phyloP scores from a whole-genome alignment of 1,284 basidiomycete species.

The Apiotrichum akiyoshidainum region DNA sequence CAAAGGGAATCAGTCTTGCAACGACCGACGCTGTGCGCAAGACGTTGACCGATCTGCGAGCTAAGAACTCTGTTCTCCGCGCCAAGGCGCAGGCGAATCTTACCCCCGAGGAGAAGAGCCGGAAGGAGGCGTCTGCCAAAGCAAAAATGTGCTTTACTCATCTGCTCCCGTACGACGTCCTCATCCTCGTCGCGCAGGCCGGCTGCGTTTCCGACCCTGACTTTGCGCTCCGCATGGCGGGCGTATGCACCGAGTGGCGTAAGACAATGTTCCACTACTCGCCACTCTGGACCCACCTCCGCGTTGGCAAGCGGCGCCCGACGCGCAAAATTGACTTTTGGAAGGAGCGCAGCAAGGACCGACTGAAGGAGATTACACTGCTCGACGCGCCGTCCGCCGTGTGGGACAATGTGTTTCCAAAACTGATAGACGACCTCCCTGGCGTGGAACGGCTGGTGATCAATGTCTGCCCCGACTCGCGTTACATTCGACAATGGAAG shows the following conservation, averaged over 20 bases:
- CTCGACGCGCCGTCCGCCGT: background rate
- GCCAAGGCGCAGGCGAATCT: background rate
- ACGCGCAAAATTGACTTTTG: conserved; percentile 21
- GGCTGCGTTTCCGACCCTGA: conserved; percentile 23
- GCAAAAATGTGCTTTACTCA: conserved; percentile 28
- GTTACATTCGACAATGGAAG: too few species aligned
- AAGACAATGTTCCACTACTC: conserved; percentile 16
- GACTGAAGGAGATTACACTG: conserved; percentile 20
- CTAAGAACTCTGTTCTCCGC: background rate
- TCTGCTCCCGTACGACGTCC: conserved; percentile 30
- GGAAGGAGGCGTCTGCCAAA: conserved; percentile 5
- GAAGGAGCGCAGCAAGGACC: conserved; percentile 22
- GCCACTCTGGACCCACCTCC: conserved; percentile 28
- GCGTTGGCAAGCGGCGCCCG: conserved; percentile 23
- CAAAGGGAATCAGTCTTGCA: conserved; percentile 5
- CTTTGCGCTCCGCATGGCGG: conserved; percentile 29
- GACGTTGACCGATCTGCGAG: conserved; percentile 7
- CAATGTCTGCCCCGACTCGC: too few species aligned
- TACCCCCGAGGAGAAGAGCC: conserved; percentile 6
- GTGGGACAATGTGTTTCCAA: background rate
- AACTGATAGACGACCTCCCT: background rate
- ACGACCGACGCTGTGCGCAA: background rate
- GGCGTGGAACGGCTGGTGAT: conserved; percentile 9
- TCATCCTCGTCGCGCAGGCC: conserved; percentile 30
- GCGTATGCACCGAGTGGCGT: conserved; percentile 36